These are phyloP conservation scores for Novymonas esmeraldas DNA, from an alignment of 208 protist species.

Conservation along the genomic window DNA sequence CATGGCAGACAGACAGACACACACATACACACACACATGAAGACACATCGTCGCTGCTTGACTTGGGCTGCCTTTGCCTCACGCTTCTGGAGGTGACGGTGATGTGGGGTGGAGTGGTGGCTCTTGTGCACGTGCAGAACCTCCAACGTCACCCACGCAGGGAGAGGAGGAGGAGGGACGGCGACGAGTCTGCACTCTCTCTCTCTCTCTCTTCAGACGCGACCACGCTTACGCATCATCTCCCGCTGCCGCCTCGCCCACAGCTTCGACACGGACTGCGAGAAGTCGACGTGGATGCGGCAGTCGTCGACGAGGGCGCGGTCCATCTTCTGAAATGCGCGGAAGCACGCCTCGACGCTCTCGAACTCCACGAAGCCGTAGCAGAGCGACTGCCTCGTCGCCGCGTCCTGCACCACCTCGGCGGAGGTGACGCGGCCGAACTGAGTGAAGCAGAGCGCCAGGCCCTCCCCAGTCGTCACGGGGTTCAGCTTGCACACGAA, in stretches of 20 bases:
- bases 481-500: constrained; percentile 99
- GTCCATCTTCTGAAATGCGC: constrained; percentile 97
- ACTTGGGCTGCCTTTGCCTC: too few species aligned
- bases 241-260: constrained; percentile 70
- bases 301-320: constrained; percentile 98
- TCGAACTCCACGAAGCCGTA: constrained; percentile 99
- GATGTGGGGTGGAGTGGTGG: too few species aligned
- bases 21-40: background rate
- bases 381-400: constrained; percentile 87
- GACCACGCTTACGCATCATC: constrained; percentile 45
- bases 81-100: too few species aligned
- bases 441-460: constrained; percentile 96
- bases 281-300: constrained; percentile 98
- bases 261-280: constrained; percentile 94
- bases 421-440: constrained; percentile 94
- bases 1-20: background rate
- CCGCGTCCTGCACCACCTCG: constrained; percentile 77
- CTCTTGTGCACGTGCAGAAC: too few species aligned
- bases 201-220: background rate
- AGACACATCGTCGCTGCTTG: too few species aligned
- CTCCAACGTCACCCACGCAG: too few species aligned
- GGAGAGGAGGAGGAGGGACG: background rate
- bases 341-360: constrained; percentile 82
- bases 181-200: background rate
- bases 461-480: constrained; percentile 93